Evolutionary conservation across 73 alveolate genomes (phyloP).

Genomic region (Blepharisma japonicum): DNA sequence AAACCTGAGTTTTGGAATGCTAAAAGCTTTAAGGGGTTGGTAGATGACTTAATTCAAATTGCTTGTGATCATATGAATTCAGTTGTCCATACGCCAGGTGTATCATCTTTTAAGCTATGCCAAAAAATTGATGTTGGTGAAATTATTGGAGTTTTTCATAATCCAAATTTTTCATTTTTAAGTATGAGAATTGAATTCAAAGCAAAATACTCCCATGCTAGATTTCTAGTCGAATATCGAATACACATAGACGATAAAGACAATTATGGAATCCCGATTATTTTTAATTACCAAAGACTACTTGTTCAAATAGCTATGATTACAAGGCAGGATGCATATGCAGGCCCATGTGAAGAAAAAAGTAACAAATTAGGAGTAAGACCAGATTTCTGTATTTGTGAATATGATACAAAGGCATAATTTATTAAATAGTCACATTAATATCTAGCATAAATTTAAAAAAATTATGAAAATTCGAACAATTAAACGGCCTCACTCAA

Average conservation of each 20-base stretch:
- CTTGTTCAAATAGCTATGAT: not conserved
- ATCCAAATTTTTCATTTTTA: too few relatives aligned
- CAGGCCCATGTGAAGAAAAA: conserved; percentile 5
- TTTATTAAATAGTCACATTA: too few relatives aligned
- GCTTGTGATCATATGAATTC: not conserved
- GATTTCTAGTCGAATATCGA: too few relatives aligned
- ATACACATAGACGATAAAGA: too few relatives aligned
- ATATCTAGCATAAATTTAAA: too few relatives aligned
- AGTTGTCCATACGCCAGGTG: not conserved
- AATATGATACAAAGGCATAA: too few relatives aligned
- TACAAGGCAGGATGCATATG: not conserved
- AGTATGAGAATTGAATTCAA: too few relatives aligned
- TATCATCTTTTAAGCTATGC: not conserved
- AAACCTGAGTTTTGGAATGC: not conserved
- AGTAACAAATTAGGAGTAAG: not conserved
- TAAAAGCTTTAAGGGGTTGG: not conserved
- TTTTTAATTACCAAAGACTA: too few relatives aligned
- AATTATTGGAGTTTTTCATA: not conserved
- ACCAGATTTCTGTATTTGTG: not conserved
- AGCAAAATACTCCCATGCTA: too few relatives aligned
- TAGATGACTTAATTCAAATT: not conserved
- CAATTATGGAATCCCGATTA: too few relatives aligned
- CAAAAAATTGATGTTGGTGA: not conserved
- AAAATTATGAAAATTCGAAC: too few relatives aligned
- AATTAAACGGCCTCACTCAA: too few relatives aligned